Evolutionary conservation across 1,284 basidiomycete species (phyloP).

Genomic region (Phaffia rhodozyma): DNA sequence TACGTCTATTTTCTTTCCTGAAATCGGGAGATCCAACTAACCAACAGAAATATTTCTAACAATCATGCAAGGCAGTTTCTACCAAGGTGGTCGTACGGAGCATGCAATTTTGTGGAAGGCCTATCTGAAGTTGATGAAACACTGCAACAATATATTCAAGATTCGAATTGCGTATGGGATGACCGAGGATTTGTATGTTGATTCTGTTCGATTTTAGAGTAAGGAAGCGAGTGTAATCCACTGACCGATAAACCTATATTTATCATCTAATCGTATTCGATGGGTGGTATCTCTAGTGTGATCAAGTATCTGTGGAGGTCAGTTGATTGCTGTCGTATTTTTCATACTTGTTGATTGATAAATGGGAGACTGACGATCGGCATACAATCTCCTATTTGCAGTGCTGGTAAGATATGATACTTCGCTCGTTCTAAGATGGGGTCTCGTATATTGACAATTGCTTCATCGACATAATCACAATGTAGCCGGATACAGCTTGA

Average conservation of each 20-base stretch:
- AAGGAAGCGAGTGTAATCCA: no score
- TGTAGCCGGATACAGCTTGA: slow-evolving; percentile 64
- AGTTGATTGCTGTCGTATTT: no score
- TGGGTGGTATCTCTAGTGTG: not conserved
- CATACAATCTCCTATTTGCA: no score
- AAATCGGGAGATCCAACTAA: not conserved
- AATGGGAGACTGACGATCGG: not conserved
- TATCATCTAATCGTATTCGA: slow-evolving; percentile 1
- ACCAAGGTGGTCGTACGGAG: slow-evolving; percentile 77
- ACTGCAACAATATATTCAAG: slow-evolving; percentile 87
- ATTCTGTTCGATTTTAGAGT: not conserved
- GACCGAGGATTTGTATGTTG: slow-evolving; percentile 70
- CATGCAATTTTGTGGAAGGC: slow-evolving; percentile 68
- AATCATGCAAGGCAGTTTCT: slow-evolving; percentile 52
- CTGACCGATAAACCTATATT: not conserved
- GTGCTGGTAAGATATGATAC: no score
- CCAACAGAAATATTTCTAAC: not conserved
- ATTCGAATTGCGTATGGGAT: slow-evolving; percentile 67
- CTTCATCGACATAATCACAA: not conserved
- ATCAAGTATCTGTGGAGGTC: no score
- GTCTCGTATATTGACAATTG: not conserved
- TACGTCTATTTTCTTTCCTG: not conserved
- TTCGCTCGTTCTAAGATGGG: no score
- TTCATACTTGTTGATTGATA: not conserved
- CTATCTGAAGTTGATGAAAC: slow-evolving; percentile 69